phyloP scores from a whole-genome alignment of 2,329 filamentous ascomycete species.

The Pseudocercospora cruenta region DNA sequence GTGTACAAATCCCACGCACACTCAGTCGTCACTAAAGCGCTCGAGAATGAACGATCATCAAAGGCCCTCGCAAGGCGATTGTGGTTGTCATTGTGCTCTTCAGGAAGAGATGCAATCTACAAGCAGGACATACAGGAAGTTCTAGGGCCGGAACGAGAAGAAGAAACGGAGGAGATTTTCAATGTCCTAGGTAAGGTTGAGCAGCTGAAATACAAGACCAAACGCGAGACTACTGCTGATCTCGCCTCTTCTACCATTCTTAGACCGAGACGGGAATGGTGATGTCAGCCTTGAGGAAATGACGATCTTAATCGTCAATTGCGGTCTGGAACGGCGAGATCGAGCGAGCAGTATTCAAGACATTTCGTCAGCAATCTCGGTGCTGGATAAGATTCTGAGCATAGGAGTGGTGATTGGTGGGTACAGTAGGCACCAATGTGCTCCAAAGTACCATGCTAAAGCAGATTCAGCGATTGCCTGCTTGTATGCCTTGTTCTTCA shows the following conservation, averaged over 20 bases:
- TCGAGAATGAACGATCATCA: conserved; percentile 34
- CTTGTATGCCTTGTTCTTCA: conserved; percentile 41
- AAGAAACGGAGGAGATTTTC: conserved; percentile 37
- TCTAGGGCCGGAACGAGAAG: conserved; percentile 30
- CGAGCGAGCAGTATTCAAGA: conserved; percentile 37
- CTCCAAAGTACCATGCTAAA: neutral
- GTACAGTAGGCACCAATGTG: neutral
- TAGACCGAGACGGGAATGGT: conserved; percentile 39
- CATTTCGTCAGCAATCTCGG: conserved; percentile 39
- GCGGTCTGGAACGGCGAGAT: conserved; percentile 34
- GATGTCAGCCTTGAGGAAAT: conserved; percentile 41
- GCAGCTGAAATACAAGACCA: neutral
- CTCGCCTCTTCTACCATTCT: neutral
- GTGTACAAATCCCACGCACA: conserved; percentile 56
- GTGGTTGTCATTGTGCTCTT: conserved; percentile 37
- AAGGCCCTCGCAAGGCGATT: conserved; percentile 38
- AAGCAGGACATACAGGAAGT: conserved; percentile 33
- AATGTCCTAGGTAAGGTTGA: conserved; percentile 14
- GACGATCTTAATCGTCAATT: conserved; percentile 32
- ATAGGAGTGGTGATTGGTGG: conserved; percentile 33
- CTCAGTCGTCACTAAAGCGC: conserved; percentile 34
- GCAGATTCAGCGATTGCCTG: conserved; percentile 28
- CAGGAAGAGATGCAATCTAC: conserved; percentile 31
- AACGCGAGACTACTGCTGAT: neutral
- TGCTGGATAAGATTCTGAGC: conserved; percentile 38